Evolutionary conservation across 306 rosid genomes (phyloP).

Genomic region (Ochetophila trinervis): DNA sequence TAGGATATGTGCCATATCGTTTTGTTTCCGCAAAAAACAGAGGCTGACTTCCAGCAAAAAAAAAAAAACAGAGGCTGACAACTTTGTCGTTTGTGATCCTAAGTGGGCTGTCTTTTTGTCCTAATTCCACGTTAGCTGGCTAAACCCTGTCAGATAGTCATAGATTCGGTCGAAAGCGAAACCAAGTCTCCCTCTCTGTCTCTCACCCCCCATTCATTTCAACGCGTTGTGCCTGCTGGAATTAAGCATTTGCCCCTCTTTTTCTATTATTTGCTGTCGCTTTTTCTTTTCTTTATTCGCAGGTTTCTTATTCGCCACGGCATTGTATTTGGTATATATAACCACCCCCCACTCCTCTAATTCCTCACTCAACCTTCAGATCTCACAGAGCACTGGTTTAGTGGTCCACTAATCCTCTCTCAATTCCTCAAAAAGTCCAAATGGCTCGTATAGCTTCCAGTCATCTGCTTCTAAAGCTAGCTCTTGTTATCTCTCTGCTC

Average conservation of each 20-base stretch:
- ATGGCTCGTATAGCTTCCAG: constrained; percentile 38
- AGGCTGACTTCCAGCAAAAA: no score
- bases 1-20: no score
- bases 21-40: no score
- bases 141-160: not conserved
- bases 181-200: not conserved
- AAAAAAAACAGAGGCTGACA: not conserved
- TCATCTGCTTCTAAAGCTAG: constrained; percentile 4
- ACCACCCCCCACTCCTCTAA: not conserved
- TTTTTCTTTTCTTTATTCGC: constrained; percentile 16
- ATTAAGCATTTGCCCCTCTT: not conserved
- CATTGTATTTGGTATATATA: constrained; percentile 31
- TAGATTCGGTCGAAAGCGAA: constrained; percentile 11
- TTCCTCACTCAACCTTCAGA: constrained; percentile 12
- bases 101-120: constrained; percentile 11
- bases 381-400: no score
- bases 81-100: not conserved
- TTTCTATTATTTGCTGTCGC: not conserved
- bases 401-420: not conserved
- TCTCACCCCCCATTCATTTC: not conserved
- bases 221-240: constrained; percentile 47
- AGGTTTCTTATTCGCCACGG: no score
- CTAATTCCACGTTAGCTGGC: constrained; percentile 13
- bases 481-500: constrained; percentile 28
- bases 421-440: not conserved